Base-by-base conservation (phyloP, 2,329 filamentous ascomycete genomes). In the Colletotrichum tropicale region DNA sequence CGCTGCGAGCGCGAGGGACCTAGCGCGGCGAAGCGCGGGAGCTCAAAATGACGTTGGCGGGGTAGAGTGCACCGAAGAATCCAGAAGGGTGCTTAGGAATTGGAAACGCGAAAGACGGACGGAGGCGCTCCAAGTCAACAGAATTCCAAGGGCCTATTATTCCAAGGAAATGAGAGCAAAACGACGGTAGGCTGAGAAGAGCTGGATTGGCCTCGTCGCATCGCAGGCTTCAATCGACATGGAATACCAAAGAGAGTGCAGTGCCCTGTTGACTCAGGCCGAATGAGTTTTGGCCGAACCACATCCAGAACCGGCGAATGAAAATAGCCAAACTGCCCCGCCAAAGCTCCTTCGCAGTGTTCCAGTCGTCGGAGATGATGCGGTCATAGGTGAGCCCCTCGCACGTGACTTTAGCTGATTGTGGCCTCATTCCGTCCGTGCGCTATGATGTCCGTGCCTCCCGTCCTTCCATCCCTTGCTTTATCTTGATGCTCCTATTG, bases 31-130 rank as follows among this genome's bases (percentile, higher is more conserved):
- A 58, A 30, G 48, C 52, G 52, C 16, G 43, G 56, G 32, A 74
- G 65, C 64, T 76, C 58, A 69, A 75, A 64, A 76, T 69, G 70
- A 74, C 70, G 74, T 74, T 76, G 74, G 74, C 74, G 74, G 70
- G 74, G 74, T 74, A 69, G 34, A 65, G 64, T 48, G 70, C 52
- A 36, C 36, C 8, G 58, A 56, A 36, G 30, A 30, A 28, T 15
- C 36, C n/a, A 32, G 18, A 66, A 55, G n/a, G 36, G 28, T 36
- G 26, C 38, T 28, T 18, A n/a, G 30, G 12, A 60, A 60, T 18
- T 13, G 8, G 30, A n/a, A 10, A 60, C 5, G 16, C 24, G 58
- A 34, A 61, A 32, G 58, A 32, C 32, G n/a, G 28, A 21, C 26
- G 8, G 18, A 48, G 38, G 58, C 58, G 28, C 43, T 13, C 43